Conservation (phyloP, 75 land plant genomes). For the Selaginella moellendorffii region DNA sequence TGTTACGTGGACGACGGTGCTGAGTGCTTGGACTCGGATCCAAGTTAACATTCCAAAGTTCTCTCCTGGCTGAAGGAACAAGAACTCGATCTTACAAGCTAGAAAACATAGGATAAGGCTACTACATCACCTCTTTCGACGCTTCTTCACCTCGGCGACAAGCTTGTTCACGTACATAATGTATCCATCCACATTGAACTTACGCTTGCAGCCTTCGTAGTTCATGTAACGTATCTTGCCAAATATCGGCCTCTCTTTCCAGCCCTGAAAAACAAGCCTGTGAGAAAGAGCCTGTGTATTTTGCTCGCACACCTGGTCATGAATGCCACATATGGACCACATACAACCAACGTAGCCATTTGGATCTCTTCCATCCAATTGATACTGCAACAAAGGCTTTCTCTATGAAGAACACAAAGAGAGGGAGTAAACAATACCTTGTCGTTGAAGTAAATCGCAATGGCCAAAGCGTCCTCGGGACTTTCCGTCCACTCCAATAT, state of each 20-base stretch:
- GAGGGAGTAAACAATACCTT: slow-evolving; percentile 35
- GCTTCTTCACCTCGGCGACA: slow-evolving; percentile 50
- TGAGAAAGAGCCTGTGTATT: neutral
- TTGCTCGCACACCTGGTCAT: slow-evolving; percentile 69
- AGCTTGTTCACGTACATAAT: slow-evolving; percentile 56
- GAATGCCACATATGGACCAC: slow-evolving; percentile 99
- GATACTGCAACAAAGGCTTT: slow-evolving; percentile 46
- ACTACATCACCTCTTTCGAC: neutral
- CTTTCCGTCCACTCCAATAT: slow-evolving; percentile 92
- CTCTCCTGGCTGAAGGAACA: too few relatives aligned
- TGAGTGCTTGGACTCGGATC: too few relatives aligned
- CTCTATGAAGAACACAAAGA: neutral
- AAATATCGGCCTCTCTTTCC: slow-evolving; percentile 91
- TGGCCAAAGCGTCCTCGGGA: slow-evolving; percentile 87
- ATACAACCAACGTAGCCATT: slow-evolving; percentile 99
- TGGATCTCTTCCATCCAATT: slow-evolving; percentile 98
- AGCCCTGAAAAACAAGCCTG: slow-evolving; percentile 49
- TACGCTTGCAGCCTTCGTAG: slow-evolving; percentile 88
- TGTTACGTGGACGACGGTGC: too few relatives aligned
- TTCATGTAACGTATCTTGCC: slow-evolving; percentile 99
- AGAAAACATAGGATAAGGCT: neutral
- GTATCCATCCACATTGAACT: slow-evolving; percentile 97
- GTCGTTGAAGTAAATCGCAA: slow-evolving; percentile 85
- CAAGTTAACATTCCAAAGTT: too few relatives aligned
- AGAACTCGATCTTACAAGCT: too few relatives aligned